Percentiles rank a stretch among this genome's conserved stretches.
Conservation (phyloP, 768 basidiomycete genomes). For the Podaxis pistillaris region DNA sequence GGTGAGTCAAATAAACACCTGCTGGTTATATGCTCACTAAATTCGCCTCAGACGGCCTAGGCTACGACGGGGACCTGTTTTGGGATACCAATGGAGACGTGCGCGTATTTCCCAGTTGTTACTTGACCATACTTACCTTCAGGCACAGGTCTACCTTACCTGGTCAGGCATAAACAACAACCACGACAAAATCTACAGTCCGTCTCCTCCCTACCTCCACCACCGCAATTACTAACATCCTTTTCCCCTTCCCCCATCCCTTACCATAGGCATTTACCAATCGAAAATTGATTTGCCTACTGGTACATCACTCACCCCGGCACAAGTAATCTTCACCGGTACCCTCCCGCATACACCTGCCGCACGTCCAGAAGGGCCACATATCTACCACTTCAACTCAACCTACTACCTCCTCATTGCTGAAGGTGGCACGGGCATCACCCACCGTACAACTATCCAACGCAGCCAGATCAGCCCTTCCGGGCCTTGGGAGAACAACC, state of each 20-base stretch:
- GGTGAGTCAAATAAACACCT: slow-evolving; percentile 20
- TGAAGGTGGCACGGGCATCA: slow-evolving; percentile 37
- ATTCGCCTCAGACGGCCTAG: slow-evolving; percentile 29
- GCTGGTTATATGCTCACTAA: background rate
- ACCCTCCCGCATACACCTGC: slow-evolving; percentile 33
- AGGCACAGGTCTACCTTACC: slow-evolving; percentile 30
- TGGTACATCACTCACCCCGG: slow-evolving; percentile 34
- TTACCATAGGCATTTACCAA: slow-evolving; percentile 35
- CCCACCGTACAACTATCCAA: slow-evolving; percentile 37
- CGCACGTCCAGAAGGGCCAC: slow-evolving; percentile 41
- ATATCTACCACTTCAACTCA: slow-evolving; percentile 35
- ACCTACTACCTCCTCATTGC: slow-evolving; percentile 42
- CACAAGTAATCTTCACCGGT: slow-evolving; percentile 34
- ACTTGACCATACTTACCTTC: background rate
- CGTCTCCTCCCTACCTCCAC: background rate
- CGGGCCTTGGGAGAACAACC: slow-evolving; percentile 41
- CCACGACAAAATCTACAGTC: slow-evolving; percentile 40
- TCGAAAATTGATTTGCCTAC: slow-evolving; percentile 37
- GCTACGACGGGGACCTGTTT: slow-evolving; percentile 40
- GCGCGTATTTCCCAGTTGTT: background rate
- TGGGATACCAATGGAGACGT: slow-evolving; percentile 40
- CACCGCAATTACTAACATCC: background rate
- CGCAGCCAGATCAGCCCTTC: slow-evolving; percentile 32
- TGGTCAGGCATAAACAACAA: slow-evolving; percentile 39
- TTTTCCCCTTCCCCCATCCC: background rate